These are phyloP conservation scores for Xerocomus spinulosus DNA, from an alignment of 768 basidiomycete species.

Conservation along the genomic window DNA sequence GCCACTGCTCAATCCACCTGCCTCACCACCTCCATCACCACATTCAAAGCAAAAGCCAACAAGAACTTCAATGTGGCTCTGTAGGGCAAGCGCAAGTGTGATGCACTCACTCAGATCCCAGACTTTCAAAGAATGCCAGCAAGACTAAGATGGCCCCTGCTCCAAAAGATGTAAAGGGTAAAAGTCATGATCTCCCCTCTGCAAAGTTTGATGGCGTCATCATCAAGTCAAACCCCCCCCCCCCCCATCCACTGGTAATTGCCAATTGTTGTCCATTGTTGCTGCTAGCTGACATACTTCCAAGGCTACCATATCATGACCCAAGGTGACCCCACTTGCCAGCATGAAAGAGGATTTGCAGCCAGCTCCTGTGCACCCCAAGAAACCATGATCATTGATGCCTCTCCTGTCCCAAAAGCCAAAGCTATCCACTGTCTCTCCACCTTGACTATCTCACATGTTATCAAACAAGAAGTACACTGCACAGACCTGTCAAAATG, in stretches of 20 bases:
- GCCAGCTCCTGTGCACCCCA: slow-evolving; percentile 29
- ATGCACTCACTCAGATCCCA: slow-evolving; percentile 72
- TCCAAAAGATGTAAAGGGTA: slow-evolving; percentile 45
- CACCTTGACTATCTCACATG: slow-evolving; percentile 7
- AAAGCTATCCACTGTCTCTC: slow-evolving; percentile 31
- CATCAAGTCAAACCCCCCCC: slow-evolving; percentile 47
- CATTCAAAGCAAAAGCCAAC: slow-evolving; percentile 34
- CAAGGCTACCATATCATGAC: slow-evolving; percentile 25
- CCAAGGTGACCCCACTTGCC: slow-evolving; percentile 22
- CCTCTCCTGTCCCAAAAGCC: slow-evolving; percentile 18
- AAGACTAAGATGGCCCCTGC: slow-evolving; percentile 36
- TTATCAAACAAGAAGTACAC: slow-evolving; percentile 28
- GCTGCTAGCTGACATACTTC: slow-evolving; percentile 39
- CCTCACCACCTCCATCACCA: slow-evolving; percentile 38
- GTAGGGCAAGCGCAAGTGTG: slow-evolving; percentile 69
- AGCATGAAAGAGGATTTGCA: slow-evolving; percentile 28
- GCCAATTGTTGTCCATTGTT: slow-evolving; percentile 55
- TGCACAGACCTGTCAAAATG: slow-evolving; percentile 26
- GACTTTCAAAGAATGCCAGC: slow-evolving; percentile 52
- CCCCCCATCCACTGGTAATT: slow-evolving; percentile 28
- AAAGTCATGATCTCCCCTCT: slow-evolving; percentile 41
- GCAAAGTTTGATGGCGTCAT: slow-evolving; percentile 62
- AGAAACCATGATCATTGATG: slow-evolving; percentile 53
- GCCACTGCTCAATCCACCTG: slow-evolving; percentile 35
- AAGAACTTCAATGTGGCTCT: slow-evolving; percentile 42